phyloP scores from a whole-genome alignment of 169 alveolate species.

The Perkinsus chesapeaki region DNA sequence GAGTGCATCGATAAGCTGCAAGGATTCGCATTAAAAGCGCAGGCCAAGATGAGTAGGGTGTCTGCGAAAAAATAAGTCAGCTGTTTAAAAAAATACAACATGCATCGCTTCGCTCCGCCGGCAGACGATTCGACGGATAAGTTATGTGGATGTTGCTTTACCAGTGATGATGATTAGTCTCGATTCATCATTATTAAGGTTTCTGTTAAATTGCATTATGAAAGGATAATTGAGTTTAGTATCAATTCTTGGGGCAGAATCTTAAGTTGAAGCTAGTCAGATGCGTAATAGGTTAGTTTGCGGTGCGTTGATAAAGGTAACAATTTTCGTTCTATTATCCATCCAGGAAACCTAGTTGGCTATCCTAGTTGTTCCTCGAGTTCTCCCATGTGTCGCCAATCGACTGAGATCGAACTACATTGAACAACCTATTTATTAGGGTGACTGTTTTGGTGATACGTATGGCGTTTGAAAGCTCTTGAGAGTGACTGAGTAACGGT shows the following conservation, averaged over 20 bases:
- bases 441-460: no score
- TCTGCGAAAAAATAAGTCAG: background rate
- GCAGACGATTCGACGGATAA: background rate
- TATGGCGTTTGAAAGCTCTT: no score
- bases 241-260: background rate
- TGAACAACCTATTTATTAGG: no score
- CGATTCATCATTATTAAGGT: background rate
- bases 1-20: conserved; percentile 5
- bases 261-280: background rate
- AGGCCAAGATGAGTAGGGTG: background rate
- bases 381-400: no score
- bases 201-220: background rate
- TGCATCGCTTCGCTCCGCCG: conserved; percentile 3
- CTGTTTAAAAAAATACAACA: background rate
- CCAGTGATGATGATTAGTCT: background rate
- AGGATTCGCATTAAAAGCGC: background rate
- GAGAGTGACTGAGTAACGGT: no score
- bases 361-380: no score
- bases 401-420: no score
- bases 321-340: no score
- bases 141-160: background rate
- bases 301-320: no score
- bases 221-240: background rate
- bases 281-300: no score
- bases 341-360: no score